Base-by-base conservation (phyloP, 2,329 filamentous ascomycete species). In the Colletotrichum tropicale region DNA sequence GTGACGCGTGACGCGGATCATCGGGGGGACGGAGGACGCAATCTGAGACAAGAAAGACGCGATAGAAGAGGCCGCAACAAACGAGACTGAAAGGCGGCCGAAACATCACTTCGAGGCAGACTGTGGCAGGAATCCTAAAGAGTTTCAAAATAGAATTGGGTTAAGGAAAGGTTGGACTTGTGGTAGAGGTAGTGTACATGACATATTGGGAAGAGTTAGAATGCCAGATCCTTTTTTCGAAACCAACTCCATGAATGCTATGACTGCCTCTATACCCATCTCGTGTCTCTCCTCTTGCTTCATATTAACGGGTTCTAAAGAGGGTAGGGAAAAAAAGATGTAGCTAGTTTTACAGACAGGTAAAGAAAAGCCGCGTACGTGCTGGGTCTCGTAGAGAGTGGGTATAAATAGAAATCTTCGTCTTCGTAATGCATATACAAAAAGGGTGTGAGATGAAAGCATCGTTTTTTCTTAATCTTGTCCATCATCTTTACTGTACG, bases 401-500 rank as follows among this genome's bases (percentile, higher is more conserved):
- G 70, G 70, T 74, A 74, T 74, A 76, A 34, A 68, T 52, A 38
- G 36, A 66, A 66, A 56, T 64, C 24, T 64, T 58, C 34, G n/a
- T 73, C 73, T 68, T 67, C 43, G 70, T 69, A 60, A 65, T 34
- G 30, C 67, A 60, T 56, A 18, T 21, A 13, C n/a, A 66, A 58
- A 15, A 28, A 43, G 21, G n/a, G 36, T 2, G 24, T 32, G 15
- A 21, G 13, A 52, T 52, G 10, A 52, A 52, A 52, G 18, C 43
- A 13, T 21, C n/a, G n/a, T 52, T 13, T 48, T 48, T 38, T 43
- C 21, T 52, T 8, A 15, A 10, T 24, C 34, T 16, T 13, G 8
- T 61, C 58, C 55, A 24, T 16, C 24, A 34, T 61, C 10, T 34
- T 64, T 76, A 91, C 76, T 88, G 86, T 76, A 92, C 89, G 78